Evolutionary conservation across 2,329 filamentous ascomycete genomes (phyloP).

Genomic region (Aspergillus neotritici): DNA sequence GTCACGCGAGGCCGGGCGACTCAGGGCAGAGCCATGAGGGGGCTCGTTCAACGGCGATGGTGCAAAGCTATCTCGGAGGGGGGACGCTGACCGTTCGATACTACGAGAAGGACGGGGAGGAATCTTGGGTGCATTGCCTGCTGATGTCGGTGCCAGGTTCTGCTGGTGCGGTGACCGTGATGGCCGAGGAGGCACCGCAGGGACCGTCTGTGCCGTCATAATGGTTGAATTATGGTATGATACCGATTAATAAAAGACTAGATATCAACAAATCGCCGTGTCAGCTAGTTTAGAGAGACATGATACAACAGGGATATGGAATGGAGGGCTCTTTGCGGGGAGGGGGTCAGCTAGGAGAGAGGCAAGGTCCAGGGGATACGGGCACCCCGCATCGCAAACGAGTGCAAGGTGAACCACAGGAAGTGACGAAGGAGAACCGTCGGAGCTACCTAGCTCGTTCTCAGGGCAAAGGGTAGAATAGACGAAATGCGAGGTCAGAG

Average conservation of each 20-base stretch:
- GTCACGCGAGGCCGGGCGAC: conserved; percentile 32
- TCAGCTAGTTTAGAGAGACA: not conserved
- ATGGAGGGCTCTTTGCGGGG: too few relatives aligned
- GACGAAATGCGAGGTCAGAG: not conserved
- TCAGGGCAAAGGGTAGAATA: not conserved
- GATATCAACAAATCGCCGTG: not conserved
- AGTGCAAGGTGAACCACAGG: too few relatives aligned
- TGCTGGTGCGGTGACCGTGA: conserved; percentile 48
- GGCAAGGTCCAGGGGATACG: too few relatives aligned
- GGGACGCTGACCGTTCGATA: conserved; percentile 69
- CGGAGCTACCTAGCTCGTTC: too few relatives aligned
- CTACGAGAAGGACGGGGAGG: conserved; percentile 69
- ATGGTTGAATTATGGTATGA: conserved; percentile 10
- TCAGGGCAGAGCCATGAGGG: conserved; percentile 39
- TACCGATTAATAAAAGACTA: conserved; percentile 3
- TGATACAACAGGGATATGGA: too few relatives aligned
- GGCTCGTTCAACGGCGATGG: conserved; percentile 78
- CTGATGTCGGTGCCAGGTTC: conserved; percentile 32
- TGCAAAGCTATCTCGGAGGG: conserved; percentile 70
- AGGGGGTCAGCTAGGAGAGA: too few relatives aligned
- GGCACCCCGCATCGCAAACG: too few relatives aligned
- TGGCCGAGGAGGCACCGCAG: conserved; percentile 59
- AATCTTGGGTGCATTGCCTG: conserved; percentile 58
- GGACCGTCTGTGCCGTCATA: conserved; percentile 45
- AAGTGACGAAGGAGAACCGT: too few relatives aligned